Evolutionary conservation across 345 rosid genomes (phyloP).

Genomic region (Sisymbrium irio): DNA sequence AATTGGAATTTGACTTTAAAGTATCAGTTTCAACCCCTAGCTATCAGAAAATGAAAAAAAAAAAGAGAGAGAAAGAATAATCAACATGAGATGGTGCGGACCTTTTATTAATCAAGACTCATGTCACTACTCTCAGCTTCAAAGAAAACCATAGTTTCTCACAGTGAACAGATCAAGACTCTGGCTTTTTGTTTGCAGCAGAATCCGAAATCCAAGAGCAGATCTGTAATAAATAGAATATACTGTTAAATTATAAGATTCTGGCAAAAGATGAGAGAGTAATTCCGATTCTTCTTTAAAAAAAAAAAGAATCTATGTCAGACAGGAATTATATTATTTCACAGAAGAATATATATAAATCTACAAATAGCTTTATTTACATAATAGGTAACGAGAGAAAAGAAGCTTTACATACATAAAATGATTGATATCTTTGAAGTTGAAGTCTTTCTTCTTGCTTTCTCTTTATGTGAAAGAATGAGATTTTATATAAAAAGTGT

Average conservation of each 20-base stretch:
- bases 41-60: too few species aligned
- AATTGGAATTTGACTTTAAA: too few species aligned
- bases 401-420: background rate
- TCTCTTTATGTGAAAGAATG: slow-evolving; percentile 10
- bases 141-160: slow-evolving; percentile 10
- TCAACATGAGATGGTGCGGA: background rate
- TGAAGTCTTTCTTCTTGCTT: slow-evolving; percentile 9
- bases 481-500: slow-evolving; percentile 1
- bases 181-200: slow-evolving; percentile 18
- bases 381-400: background rate
- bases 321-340: slow-evolving; percentile 15
- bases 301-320: background rate
- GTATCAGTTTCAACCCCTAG: too few species aligned
- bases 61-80: background rate
- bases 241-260: slow-evolving; percentile 8
- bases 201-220: slow-evolving; percentile 27
- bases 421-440: slow-evolving; percentile 4
- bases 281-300: background rate
- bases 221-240: slow-evolving; percentile 30
- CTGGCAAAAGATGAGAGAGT: slow-evolving; percentile 14
- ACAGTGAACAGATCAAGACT: background rate
- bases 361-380: slow-evolving; percentile 6
- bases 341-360: background rate
- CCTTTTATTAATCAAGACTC: background rate
- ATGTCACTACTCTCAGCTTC: background rate